A percentile compares a stretch with the other conserved stretches of the same genome.
These are phyloP conservation scores for Schwanniomyces pseudopolymorphus DNA, from an alignment of 805 yeast species.

Conservation along the genomic window DNA sequence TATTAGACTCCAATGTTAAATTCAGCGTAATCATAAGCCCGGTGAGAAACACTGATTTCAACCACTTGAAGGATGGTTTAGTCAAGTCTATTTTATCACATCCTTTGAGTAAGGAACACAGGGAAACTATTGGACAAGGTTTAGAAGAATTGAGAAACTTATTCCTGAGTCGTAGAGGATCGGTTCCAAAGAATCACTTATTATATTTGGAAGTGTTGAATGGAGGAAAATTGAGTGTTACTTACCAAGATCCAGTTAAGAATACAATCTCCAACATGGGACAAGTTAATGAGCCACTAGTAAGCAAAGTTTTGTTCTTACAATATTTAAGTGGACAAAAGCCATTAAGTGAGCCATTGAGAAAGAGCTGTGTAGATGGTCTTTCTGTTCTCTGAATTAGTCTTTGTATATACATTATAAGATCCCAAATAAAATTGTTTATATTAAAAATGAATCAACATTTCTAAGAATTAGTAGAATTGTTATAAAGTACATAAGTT, in stretches of 20 bases:
- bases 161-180: slow-evolving; percentile 59
- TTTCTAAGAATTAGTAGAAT: slow-evolving; percentile 1
- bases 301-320: slow-evolving; percentile 66
- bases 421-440: slow-evolving; percentile 1
- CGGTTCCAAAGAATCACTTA: slow-evolving; percentile 74
- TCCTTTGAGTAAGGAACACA: slow-evolving; percentile 51
- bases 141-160: slow-evolving; percentile 62
- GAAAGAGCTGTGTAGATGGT: slow-evolving; percentile 42
- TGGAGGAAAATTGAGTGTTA: slow-evolving; percentile 25
- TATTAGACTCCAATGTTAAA: slow-evolving; percentile 59
- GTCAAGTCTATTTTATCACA: slow-evolving; percentile 74
- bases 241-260: slow-evolving; percentile 28
- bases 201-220: slow-evolving; percentile 55
- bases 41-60: slow-evolving; percentile 85
- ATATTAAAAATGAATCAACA: slow-evolving; percentile 1
- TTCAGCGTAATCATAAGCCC: slow-evolving; percentile 80
- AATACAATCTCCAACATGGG: slow-evolving; percentile 47
- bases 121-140: slow-evolving; percentile 51
- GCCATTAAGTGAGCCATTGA: slow-evolving; percentile 61
- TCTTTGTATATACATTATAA: too few relatives aligned
- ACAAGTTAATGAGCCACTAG: slow-evolving; percentile 54
- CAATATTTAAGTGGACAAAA: slow-evolving; percentile 71
- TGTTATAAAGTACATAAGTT: background rate
- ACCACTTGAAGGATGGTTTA: slow-evolving; percentile 86
- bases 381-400: slow-evolving; percentile 12